Base-by-base conservation (phyloP, 2,329 filamentous ascomycete species). In the Ophiostoma tasmaniense region DNA sequence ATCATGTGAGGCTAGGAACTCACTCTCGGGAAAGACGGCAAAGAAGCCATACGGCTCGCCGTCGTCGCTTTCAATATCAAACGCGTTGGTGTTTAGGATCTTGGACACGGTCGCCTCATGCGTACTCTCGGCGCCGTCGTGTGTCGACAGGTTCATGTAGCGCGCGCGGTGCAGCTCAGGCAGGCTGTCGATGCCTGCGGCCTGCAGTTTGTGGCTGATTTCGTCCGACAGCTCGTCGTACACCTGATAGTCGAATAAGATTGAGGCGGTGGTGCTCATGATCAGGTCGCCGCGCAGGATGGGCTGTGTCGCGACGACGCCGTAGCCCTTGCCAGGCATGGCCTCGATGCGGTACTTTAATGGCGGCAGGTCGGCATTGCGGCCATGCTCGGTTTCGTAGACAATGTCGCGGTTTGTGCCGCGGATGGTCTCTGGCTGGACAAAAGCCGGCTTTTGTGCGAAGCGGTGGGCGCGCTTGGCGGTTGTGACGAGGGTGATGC, bases 231-330 rank as follows among this genome's bases (percentile, higher is more conserved):
- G 73, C 28, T 74, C 73, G 22, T 75, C 73, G 61, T 79, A 80
- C 37, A 76, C 74, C 59, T 73, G 75, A 70, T 80, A 80, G 75
- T 81, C 79, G 70, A 80, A 75, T 71, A 80, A 74, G 66, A 80
- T 66, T 8, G 77, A 78, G 11, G 76, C 75, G 62, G 79, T 80
- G 71, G 77, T 77, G 70, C 76, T 76, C 73, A 80, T 76, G 73
- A 81, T 77, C 62, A 75, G 73, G 66, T 80, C 78, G 50, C 79
- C 79, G 39, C 78, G 74, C 37, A 72, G 70, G 71, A 80, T 77
- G 70, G 73, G 74, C 39, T 72, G 68, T 4, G 71, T 76, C 13
- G 79, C 79, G 7, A 80, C 74, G 5, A 80, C 71, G 35, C 79
- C 79, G 70, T 76, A 75, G 52, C 76, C 79, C 70, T 80, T 81